A percentile compares a stretch with the other conserved stretches of the same genome.
phyloP scores from a whole-genome alignment of 1,284 basidiomycete species.

The Coniferiporia sulphurascens region DNA sequence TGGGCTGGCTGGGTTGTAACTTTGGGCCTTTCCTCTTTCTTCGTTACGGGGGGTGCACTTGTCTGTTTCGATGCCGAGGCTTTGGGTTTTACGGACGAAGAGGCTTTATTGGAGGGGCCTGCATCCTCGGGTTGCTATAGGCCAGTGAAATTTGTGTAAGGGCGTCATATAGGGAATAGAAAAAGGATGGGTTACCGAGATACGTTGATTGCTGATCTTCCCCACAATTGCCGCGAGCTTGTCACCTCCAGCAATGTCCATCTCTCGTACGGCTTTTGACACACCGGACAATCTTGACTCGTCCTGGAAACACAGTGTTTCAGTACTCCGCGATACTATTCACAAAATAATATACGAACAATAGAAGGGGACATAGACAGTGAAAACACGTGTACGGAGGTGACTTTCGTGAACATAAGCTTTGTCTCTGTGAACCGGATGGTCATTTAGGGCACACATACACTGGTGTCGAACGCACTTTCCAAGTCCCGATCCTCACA shows the following conservation, averaged over 20 bases:
- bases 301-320: conserved; percentile 39
- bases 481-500: conserved; percentile 57
- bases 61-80: conserved; percentile 20
- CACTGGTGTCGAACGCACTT: conserved; percentile 36
- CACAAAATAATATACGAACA: conserved; percentile 31
- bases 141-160: too few relatives aligned
- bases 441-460: not conserved
- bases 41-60: conserved; percentile 17
- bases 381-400: conserved; percentile 60
- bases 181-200: conserved; percentile 39
- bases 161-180: not conserved
- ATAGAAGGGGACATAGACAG: conserved; percentile 54
- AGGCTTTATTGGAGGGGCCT: not conserved
- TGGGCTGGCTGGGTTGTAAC: conserved; percentile 20
- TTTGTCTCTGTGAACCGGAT: conserved; percentile 38
- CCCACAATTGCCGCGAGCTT: conserved; percentile 14
- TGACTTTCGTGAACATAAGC: conserved; percentile 42
- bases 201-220: conserved; percentile 36
- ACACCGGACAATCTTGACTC: conserved; percentile 51
- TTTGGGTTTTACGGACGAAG: conserved; percentile 13
- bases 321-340: not conserved
- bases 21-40: conserved; percentile 20
- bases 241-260: conserved; percentile 11
- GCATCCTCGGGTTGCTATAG: too few relatives aligned
- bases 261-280: conserved; percentile 40